phyloP scores from a whole-genome alignment of 768 basidiomycete genomes.

The Neoboletus brunneissimus region DNA sequence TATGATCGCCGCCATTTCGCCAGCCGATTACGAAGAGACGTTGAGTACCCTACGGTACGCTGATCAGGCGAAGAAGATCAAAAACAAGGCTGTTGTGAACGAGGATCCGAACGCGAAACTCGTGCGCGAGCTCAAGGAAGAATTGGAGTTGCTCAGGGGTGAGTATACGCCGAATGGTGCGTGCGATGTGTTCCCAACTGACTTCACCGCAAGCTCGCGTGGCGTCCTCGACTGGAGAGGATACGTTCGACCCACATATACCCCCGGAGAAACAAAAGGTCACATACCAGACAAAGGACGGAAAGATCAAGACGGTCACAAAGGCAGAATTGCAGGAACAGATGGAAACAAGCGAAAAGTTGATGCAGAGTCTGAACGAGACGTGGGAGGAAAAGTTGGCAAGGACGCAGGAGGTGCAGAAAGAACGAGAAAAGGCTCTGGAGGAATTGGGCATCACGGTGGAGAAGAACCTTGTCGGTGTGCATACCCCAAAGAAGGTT shows the following conservation, averaged over 20 bases:
- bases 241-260: constrained; percentile 80
- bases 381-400: constrained; percentile 95
- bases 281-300: constrained; percentile 89
- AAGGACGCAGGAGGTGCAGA: constrained; percentile 92
- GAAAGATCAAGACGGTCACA: constrained; percentile 90
- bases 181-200: constrained; percentile 1
- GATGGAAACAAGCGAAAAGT: constrained; percentile 90
- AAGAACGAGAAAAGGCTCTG: constrained; percentile 94
- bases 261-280: constrained; percentile 96
- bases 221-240: constrained; percentile 62
- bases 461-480: constrained; percentile 93
- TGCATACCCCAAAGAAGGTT: constrained; percentile 96
- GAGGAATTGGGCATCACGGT: constrained; percentile 98
- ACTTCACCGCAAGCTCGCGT: constrained; percentile 60
- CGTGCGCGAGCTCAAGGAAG: constrained; percentile 98
- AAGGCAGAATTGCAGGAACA: constrained; percentile 98
- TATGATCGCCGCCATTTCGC: constrained; percentile 98
- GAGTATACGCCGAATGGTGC: constrained; percentile 16
- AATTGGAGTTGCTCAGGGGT: constrained; percentile 89
- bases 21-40: constrained; percentile 98
- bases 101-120: constrained; percentile 99
- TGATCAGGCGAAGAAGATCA: constrained; percentile 99
- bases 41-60: constrained; percentile 96
- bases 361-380: constrained; percentile 91
- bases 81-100: constrained; percentile 98